Percentiles rank a stretch among this genome's conserved stretches.
Conservation (phyloP, 306 rosid genomes). For the Gastrolobium villosum region DNA sequence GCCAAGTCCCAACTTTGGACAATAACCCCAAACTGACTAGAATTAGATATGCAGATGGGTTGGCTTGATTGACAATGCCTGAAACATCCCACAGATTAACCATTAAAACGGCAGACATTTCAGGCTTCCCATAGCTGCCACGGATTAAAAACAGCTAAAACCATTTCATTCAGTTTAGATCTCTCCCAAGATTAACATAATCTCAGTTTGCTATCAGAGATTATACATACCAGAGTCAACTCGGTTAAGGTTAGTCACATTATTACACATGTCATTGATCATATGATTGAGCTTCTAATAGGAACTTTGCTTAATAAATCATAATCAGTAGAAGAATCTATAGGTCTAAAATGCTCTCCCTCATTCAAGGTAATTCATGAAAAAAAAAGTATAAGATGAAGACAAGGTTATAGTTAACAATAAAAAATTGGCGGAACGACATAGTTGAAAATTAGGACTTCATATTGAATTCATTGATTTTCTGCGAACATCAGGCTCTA, state of each 20-base stretch:
- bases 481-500: too few species aligned
- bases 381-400: slow-evolving; percentile 31
- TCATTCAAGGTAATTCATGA: slow-evolving; percentile 72
- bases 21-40: neutral
- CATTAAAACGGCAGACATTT: neutral
- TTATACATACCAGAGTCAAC: slow-evolving; percentile 53
- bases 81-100: too few species aligned
- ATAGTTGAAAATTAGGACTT: too few species aligned
- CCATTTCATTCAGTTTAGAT: slow-evolving; percentile 27
- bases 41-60: neutral
- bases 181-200: slow-evolving; percentile 60
- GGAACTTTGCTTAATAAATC: slow-evolving; percentile 65
- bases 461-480: too few species aligned
- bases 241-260: neutral
- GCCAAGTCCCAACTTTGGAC: neutral
- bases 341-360: too few species aligned
- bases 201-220: slow-evolving; percentile 63
- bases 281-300: slow-evolving; percentile 53
- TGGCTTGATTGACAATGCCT: neutral
- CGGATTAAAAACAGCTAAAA: neutral
- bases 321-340: slow-evolving; percentile 67
- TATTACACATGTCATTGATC: neutral
- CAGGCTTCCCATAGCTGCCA: neutral
- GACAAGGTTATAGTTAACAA: neutral
- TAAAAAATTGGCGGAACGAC: neutral